phyloP scores from a whole-genome alignment of 1,139 yeast genomes.

The Pichia sp. region DNA sequence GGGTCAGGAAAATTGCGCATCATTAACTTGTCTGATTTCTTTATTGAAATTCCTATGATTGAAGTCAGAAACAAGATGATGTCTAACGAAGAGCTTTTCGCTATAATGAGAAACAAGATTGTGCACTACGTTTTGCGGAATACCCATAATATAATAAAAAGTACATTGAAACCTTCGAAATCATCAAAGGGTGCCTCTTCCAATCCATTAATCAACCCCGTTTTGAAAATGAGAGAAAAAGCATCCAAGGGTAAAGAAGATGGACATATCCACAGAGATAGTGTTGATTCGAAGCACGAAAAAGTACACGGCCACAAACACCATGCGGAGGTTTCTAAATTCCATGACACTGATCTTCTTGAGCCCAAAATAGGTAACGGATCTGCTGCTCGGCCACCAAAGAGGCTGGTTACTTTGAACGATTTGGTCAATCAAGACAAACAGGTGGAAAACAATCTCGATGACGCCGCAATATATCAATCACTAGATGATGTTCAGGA shows the following conservation, averaged over 20 bases:
- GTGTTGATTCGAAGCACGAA: neutral
- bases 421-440: constrained; percentile 6
- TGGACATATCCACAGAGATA: neutral
- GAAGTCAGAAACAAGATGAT: constrained; percentile 65
- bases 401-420: neutral
- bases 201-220: constrained; percentile 13
- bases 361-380: constrained; percentile 19
- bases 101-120: constrained; percentile 62
- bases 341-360: constrained; percentile 26
- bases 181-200: constrained; percentile 14
- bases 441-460: neutral
- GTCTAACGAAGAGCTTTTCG: constrained; percentile 71
- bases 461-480: constrained; percentile 10
- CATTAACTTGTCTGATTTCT: constrained; percentile 68
- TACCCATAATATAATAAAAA: constrained; percentile 75
- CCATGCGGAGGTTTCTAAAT: constrained; percentile 11
- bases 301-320: constrained; percentile 16
- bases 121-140: constrained; percentile 65
- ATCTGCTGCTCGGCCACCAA: neutral
- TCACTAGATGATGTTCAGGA: constrained; percentile 14
- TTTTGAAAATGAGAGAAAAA: constrained; percentile 8
- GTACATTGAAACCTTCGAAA: constrained; percentile 38
- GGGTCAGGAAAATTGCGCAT: constrained; percentile 66
- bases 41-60: constrained; percentile 60
- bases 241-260: neutral